Evolutionary conservation across 2,329 filamentous ascomycete genomes (phyloP).

Genomic region (Lecanicillium sp.): DNA sequence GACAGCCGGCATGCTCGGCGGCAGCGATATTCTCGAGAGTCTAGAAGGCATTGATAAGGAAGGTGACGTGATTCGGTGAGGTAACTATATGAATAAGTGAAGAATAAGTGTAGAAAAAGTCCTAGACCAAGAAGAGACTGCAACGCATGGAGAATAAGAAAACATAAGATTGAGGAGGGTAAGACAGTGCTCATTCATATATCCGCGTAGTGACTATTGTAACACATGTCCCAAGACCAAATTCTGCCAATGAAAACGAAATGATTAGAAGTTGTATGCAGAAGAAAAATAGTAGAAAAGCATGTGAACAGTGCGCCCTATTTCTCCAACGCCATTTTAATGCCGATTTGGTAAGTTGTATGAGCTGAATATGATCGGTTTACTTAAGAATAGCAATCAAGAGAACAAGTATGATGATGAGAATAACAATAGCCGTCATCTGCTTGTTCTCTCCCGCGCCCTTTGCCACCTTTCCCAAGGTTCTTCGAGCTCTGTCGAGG

Average conservation of each 20-base stretch:
- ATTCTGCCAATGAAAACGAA: too few relatives aligned
- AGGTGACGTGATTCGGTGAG: constrained; percentile 60
- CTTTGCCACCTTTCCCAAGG: constrained; percentile 62
- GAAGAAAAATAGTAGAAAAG: not conserved
- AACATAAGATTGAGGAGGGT: too few relatives aligned
- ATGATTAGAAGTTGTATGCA: too few relatives aligned
- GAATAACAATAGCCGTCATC: constrained; percentile 69
- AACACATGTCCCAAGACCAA: too few relatives aligned
- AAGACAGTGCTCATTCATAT: too few relatives aligned
- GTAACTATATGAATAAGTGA: not conserved
- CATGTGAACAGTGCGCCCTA: not conserved
- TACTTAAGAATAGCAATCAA: constrained; percentile 77
- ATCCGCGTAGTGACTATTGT: too few relatives aligned
- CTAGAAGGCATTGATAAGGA: constrained; percentile 73
- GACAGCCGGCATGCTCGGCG: constrained; percentile 58
- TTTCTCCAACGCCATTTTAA: not conserved
- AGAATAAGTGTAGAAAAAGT: not conserved
- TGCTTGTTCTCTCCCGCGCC: constrained; percentile 81
- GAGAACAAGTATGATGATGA: constrained; percentile 76
- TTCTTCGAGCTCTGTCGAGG: constrained; percentile 64
- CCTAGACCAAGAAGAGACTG: too few relatives aligned
- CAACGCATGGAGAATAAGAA: too few relatives aligned
- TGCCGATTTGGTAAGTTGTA: not conserved
- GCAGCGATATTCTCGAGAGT: constrained; percentile 78
- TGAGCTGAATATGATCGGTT: constrained; percentile 7